Conservation (phyloP, 2,329 filamentous ascomycete species). For the Stagonosporopsis cucurbitacearum region DNA sequence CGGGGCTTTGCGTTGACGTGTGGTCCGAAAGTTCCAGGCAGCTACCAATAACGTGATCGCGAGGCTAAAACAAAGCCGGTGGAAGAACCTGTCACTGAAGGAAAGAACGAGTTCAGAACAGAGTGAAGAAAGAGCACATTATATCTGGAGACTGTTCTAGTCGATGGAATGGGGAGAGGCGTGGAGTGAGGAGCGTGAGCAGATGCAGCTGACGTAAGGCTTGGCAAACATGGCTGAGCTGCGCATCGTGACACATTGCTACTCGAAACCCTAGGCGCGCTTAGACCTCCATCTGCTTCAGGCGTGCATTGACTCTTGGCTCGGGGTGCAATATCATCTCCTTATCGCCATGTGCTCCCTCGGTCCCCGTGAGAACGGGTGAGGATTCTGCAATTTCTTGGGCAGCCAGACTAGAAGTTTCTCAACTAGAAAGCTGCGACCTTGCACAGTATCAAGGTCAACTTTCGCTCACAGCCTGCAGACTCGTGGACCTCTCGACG, state of each 20-base stretch:
- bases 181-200: too few species aligned
- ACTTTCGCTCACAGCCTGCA: background rate
- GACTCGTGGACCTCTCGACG: background rate
- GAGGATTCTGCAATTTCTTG: background rate
- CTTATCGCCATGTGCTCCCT: background rate
- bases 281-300: constrained; percentile 10
- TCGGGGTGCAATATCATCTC: constrained; percentile 2
- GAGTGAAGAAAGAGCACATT: too few species aligned
- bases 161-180: too few species aligned
- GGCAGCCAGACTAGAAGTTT: too few species aligned
- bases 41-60: too few species aligned
- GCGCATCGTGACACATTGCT: constrained; percentile 11
- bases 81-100: too few species aligned
- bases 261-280: constrained; percentile 8
- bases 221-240: constrained; percentile 9
- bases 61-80: too few species aligned
- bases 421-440: background rate
- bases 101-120: too few species aligned
- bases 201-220: background rate
- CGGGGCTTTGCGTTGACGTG: background rate
- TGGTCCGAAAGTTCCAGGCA: background rate
- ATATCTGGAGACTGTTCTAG: too few species aligned
- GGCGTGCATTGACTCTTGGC: constrained; percentile 6
- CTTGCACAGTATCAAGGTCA: background rate
- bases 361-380: background rate